phyloP scores from a whole-genome alignment of 1,284 basidiomycete species.

The Marasmius oreades region DNA sequence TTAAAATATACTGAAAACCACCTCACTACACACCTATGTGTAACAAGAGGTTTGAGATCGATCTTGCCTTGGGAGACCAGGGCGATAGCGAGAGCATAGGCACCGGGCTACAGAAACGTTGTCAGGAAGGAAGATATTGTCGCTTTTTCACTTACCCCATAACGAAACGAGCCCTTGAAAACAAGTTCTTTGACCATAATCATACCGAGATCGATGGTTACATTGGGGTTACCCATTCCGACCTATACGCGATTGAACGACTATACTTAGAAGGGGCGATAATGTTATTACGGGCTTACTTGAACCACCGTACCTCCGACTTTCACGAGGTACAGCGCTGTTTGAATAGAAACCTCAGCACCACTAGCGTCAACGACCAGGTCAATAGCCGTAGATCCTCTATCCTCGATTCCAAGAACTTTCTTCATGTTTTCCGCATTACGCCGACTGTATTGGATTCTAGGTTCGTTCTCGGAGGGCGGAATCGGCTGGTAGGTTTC shows the following conservation, averaged over 20 bases:
- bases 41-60: conserved; percentile 85
- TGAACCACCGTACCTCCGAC: conserved; percentile 74
- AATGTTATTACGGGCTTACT: conserved; percentile 28
- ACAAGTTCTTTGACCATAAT: conserved; percentile 75
- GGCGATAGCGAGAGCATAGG: conserved; percentile 83
- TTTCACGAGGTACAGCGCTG: conserved; percentile 73
- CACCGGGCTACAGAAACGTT: conserved; percentile 55
- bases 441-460: conserved; percentile 64
- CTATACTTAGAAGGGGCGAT: neutral
- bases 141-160: conserved; percentile 51
- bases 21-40: conserved; percentile 58
- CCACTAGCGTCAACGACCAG: conserved; percentile 85
- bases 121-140: conserved; percentile 1
- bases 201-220: conserved; percentile 58
- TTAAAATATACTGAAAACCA: neutral
- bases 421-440: conserved; percentile 61
- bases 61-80: conserved; percentile 78
- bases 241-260: conserved; percentile 42
- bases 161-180: conserved; percentile 86
- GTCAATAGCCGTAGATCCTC: conserved; percentile 60
- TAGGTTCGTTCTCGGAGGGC: conserved; percentile 61
- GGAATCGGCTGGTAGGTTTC: conserved; percentile 73
- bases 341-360: conserved; percentile 83
- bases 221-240: conserved; percentile 67
- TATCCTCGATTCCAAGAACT: conserved; percentile 55